Base-by-base conservation (phyloP, 2,329 filamentous ascomycete species). In the Pseudopithomyces chartarum region DNA sequence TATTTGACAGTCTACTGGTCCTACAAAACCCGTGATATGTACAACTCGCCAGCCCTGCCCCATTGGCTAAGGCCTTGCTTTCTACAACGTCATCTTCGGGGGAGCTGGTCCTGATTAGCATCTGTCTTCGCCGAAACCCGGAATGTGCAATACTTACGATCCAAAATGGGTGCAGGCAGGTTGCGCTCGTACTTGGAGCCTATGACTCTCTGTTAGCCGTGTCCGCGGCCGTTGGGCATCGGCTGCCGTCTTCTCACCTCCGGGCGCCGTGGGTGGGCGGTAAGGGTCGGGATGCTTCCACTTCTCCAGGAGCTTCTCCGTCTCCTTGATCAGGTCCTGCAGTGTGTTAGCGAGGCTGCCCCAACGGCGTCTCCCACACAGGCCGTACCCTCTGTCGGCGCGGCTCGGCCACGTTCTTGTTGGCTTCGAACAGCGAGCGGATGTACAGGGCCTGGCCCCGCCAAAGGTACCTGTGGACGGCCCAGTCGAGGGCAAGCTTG, bases 231-330 rank as follows among this genome's bases (percentile, higher is more conserved):
- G 52, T 50, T 34, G 26, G 44, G 44, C 13, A 17, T 34, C 39
- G 23, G 40, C 26, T 20, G 5, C 23, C 12, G 52, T 53, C 34
- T 56, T 61, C 65, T 52, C 85, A 95, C 94, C 95, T 84, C 95
- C 95, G 11, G 95, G 95, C 38, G 95, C 94, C 40, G 92, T 96
- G 13, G 95, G 95, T 63, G 89, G 86, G 66, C 86, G 83, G 76
- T 97, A 98, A 32, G 95, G 93, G 76, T 99, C 95, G 3, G 95
- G 95, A 73, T 99, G 95, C 81, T 98, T 98, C 94, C 94, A 99
- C 77, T 89, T 90, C 71, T 95, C 87, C 61, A 99, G 81, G 57
- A 97, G 76, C 66, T 89, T 89, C 78, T 98, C 93, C 4, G 95
- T 94, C 80, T 97, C 92, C 60, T 87, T 86, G 64, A 98, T 84